These are phyloP conservation scores for Colletotrichum sp. DNA, from an alignment of 2,329 filamentous ascomycete species.

Conservation along the genomic window DNA sequence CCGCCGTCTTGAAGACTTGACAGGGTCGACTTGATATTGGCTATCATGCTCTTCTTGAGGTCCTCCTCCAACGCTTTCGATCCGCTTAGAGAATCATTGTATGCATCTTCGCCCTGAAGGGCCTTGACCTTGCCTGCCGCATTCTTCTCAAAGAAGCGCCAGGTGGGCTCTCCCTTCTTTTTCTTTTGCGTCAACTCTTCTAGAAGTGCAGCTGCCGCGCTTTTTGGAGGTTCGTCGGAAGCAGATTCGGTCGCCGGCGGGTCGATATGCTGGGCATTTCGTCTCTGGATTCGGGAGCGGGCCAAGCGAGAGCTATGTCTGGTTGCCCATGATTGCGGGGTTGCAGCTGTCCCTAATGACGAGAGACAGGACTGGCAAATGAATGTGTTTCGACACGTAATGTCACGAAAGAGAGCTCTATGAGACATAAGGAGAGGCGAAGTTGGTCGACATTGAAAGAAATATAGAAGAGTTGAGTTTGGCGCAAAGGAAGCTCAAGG, in stretches of 20 bases:
- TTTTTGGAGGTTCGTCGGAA: not conserved
- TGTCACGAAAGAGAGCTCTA: conserved; percentile 33
- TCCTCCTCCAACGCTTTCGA: conserved; percentile 31
- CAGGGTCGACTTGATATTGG: conserved; percentile 32
- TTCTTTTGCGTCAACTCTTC: conserved; percentile 19
- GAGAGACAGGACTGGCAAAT: conserved; percentile 44
- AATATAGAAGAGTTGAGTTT: not conserved
- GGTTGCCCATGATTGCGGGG: conserved; percentile 31
- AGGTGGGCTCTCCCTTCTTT: conserved; percentile 25
- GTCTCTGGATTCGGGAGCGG: not conserved
- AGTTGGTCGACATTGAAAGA: not conserved
- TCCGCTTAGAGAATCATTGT: conserved; percentile 41
- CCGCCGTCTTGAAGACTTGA: conserved; percentile 27
- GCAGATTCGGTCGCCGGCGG: not conserved
- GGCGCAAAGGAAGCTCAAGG: not conserved
- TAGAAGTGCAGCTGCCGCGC: conserved; percentile 24
- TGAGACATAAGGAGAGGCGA: conserved; percentile 20
- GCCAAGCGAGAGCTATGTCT: conserved; percentile 35
- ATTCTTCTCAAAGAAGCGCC: conserved; percentile 56
- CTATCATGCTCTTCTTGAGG: conserved; percentile 26
- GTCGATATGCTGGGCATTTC: not conserved
- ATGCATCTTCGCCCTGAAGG: conserved; percentile 44
- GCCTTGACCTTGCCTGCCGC: conserved; percentile 40
- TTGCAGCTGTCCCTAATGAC: conserved; percentile 29
- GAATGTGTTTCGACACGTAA: conserved; percentile 36